phyloP scores from a whole-genome alignment of 176 grass and related monocot species.

The Carex littledalei region DNA sequence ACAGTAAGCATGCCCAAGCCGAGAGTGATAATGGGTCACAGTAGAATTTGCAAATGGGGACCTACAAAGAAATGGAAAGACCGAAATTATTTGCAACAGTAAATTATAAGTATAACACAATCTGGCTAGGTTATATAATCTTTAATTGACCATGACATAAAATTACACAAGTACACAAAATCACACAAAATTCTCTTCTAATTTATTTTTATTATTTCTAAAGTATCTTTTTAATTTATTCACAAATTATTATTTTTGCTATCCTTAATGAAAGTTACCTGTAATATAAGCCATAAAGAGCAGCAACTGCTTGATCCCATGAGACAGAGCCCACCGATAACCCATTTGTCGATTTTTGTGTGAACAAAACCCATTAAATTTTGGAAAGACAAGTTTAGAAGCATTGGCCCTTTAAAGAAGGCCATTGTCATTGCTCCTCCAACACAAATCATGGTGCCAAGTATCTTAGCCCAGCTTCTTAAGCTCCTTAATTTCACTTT shows the following conservation, averaged over 20 bases:
- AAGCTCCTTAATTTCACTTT: conserved; percentile 26
- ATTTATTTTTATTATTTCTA: too few relatives aligned
- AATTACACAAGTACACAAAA: not conserved
- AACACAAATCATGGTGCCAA: conserved; percentile 49
- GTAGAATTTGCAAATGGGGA: conserved; percentile 59
- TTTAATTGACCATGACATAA: not conserved
- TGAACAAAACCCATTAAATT: not conserved
- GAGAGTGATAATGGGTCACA: conserved; percentile 48
- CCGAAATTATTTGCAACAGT: not conserved
- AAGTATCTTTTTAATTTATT: too few relatives aligned
- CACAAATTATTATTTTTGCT: not conserved
- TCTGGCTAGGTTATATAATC: not conserved
- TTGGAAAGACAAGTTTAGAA: conserved; percentile 19
- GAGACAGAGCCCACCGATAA: conserved; percentile 31
- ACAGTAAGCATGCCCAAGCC: conserved; percentile 61
- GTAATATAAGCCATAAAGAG: conserved; percentile 73
- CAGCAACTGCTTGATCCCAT: conserved; percentile 49
- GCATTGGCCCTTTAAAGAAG: conserved; percentile 56
- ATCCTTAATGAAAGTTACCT: conserved; percentile 14
- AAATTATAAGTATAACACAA: not conserved
- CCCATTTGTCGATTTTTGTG: conserved; percentile 18
- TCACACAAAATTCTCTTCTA: not conserved
- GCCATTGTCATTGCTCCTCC: conserved; percentile 53
- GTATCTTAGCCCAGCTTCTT: conserved; percentile 55
- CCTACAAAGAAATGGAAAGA: conserved; percentile 16